These are phyloP conservation scores for Fonsecaea erecta DNA, from an alignment of 2,329 filamentous ascomycete genomes.

Conservation along the genomic window DNA sequence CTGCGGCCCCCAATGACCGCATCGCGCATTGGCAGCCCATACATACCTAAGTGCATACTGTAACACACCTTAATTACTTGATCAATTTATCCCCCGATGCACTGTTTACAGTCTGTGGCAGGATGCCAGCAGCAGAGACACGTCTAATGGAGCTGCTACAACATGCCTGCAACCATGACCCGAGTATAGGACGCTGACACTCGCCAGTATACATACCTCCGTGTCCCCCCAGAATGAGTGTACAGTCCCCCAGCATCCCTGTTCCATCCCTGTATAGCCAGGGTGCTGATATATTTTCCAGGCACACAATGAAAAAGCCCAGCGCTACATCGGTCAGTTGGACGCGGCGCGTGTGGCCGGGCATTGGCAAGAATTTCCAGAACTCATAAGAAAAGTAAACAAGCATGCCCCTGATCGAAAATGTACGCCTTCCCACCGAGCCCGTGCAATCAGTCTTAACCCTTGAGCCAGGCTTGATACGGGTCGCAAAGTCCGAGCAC, in stretches of 20 bases:
- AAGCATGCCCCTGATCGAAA: constrained; percentile 87
- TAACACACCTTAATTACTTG: background rate
- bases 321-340: constrained; percentile 78
- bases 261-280: background rate
- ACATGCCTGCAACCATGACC: constrained; percentile 12
- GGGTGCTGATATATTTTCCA: constrained; percentile 40
- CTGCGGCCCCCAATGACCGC: constrained; percentile 11
- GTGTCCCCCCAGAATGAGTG: constrained; percentile 37
- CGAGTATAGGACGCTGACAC: background rate
- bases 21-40: constrained; percentile 9
- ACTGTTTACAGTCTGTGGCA: background rate
- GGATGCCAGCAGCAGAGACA: background rate
- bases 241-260: constrained; percentile 21
- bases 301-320: constrained; percentile 71
- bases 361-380: constrained; percentile 82
- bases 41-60: too few species aligned
- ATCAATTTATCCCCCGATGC: background rate
- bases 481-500: constrained; percentile 71
- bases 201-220: background rate
- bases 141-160: constrained; percentile 18
- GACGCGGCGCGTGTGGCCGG: constrained; percentile 87
- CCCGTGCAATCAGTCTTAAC: constrained; percentile 15
- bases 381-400: constrained; percentile 87
- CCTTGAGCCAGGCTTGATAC: constrained; percentile 62
- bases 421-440: constrained; percentile 62